These are phyloP conservation scores for Penicillium frequentans DNA, from an alignment of 2,329 filamentous ascomycete genomes.

Conservation along the genomic window DNA sequence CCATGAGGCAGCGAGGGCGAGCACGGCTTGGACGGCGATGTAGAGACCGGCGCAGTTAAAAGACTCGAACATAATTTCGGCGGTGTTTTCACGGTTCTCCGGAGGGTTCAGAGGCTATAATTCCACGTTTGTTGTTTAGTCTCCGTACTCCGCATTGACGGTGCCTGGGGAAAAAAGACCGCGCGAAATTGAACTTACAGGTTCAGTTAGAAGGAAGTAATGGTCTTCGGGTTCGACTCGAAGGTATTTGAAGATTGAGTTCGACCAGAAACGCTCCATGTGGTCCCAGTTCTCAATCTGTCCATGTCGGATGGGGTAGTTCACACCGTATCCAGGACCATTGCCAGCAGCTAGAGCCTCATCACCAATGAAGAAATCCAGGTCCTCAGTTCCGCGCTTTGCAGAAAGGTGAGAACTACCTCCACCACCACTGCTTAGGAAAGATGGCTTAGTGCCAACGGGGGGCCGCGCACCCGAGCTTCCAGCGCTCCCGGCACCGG, in stretches of 20 bases:
- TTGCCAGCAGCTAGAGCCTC: slow-evolving; percentile 82
- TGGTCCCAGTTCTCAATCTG: slow-evolving; percentile 99
- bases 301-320: slow-evolving; percentile 96
- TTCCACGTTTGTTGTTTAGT: slow-evolving; percentile 5
- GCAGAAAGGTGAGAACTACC: slow-evolving; percentile 77
- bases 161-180: not conserved
- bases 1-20: slow-evolving; percentile 96
- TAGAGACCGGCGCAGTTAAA: slow-evolving; percentile 99
- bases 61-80: slow-evolving; percentile 99
- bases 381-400: slow-evolving; percentile 94
- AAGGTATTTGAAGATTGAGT: slow-evolving; percentile 99
- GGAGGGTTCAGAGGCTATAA: slow-evolving; percentile 88
- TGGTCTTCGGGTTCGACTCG: slow-evolving; percentile 98
- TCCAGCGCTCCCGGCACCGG: slow-evolving; percentile 65
- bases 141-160: slow-evolving; percentile 1
- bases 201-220: slow-evolving; percentile 96
- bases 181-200: slow-evolving; percentile 57
- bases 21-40: slow-evolving; percentile 95
- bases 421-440: slow-evolving; percentile 86
- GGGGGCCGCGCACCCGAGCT: slow-evolving; percentile 83
- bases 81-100: slow-evolving; percentile 97
- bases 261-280: slow-evolving; percentile 99
- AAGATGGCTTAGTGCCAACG: slow-evolving; percentile 92
- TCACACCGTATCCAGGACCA: slow-evolving; percentile 91
- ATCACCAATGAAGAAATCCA: slow-evolving; percentile 99